Evolutionary conservation across 768 basidiomycete genomes (phyloP).

Genomic region (Mycena amicta): DNA sequence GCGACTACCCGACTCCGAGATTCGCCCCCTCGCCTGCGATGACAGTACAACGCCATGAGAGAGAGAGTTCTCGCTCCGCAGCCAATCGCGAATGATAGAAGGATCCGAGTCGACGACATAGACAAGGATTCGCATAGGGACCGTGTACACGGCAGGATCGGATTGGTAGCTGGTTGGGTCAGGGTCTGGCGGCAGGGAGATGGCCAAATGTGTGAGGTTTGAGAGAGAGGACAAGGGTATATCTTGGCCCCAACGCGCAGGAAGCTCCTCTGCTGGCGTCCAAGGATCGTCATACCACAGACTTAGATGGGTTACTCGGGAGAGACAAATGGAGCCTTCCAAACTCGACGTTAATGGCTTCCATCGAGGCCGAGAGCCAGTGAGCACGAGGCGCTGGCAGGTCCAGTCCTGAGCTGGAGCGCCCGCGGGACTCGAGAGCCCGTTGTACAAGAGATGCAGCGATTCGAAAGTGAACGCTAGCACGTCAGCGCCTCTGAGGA

Average conservation of each 20-base stretch:
- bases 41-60: not conserved
- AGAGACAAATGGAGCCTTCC: slow-evolving; percentile 37
- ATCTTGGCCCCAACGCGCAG: slow-evolving; percentile 25
- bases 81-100: not conserved
- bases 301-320: slow-evolving; percentile 40
- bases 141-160: not conserved
- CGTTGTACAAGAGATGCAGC: slow-evolving; percentile 39
- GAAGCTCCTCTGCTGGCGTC: not conserved
- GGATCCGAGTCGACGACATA: not conserved
- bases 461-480: slow-evolving; percentile 36
- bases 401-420: slow-evolving; percentile 24
- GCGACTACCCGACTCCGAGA: not conserved
- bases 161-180: not conserved
- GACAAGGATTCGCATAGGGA: slow-evolving; percentile 6
- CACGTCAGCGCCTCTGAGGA: slow-evolving; percentile 32
- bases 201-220: slow-evolving; percentile 37
- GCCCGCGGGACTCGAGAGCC: slow-evolving; percentile 23
- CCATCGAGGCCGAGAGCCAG: slow-evolving; percentile 37
- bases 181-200: slow-evolving; percentile 24
- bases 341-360: slow-evolving; percentile 30
- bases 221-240: slow-evolving; percentile 37
- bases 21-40: not conserved
- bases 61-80: not conserved
- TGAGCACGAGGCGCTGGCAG: slow-evolving; percentile 35
- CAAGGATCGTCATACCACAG: slow-evolving; percentile 28